Evolutionary conservation across 1,139 yeast species (phyloP).

Genomic region (Kluyveromyces marxianus): DNA sequence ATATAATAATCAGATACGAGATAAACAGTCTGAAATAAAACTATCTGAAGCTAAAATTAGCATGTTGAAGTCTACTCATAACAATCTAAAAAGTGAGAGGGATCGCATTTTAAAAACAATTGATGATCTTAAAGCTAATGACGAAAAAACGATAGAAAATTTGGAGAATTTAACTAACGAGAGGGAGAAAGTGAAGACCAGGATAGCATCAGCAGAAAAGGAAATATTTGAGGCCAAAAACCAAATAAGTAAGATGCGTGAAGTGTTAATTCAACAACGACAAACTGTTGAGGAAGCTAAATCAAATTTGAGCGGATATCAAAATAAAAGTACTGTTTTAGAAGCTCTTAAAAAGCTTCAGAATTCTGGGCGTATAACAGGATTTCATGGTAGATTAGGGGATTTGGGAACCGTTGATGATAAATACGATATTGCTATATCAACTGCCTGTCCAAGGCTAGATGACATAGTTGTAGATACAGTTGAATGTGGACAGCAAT

Average conservation of each 20-base stretch:
- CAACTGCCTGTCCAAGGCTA: slow-evolving; percentile 88
- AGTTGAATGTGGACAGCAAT: slow-evolving; percentile 86
- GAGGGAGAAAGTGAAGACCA: slow-evolving; percentile 43
- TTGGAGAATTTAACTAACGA: slow-evolving; percentile 38
- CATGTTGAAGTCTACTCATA: slow-evolving; percentile 40
- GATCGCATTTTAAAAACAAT: slow-evolving; percentile 37
- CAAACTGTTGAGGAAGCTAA: slow-evolving; percentile 62
- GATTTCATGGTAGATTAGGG: slow-evolving; percentile 86
- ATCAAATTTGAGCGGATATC: slow-evolving; percentile 46
- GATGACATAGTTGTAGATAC: slow-evolving; percentile 93
- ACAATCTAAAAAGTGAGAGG: slow-evolving; percentile 25
- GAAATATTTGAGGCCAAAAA: slow-evolving; percentile 46
- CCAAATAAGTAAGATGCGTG: slow-evolving; percentile 46
- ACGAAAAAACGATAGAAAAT: slow-evolving; percentile 47
- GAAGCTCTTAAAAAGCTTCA: slow-evolving; percentile 61
- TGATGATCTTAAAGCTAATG: slow-evolving; percentile 41
- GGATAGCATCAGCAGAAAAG: slow-evolving; percentile 49
- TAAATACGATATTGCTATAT: slow-evolving; percentile 82
- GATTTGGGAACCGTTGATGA: slow-evolving; percentile 85
- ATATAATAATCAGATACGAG: slow-evolving; percentile 65
- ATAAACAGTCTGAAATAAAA: slow-evolving; percentile 58
- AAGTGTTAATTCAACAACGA: slow-evolving; percentile 46
- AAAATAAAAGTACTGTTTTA: slow-evolving; percentile 69
- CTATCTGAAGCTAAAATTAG: slow-evolving; percentile 60
- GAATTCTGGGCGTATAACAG: slow-evolving; percentile 75